Evolutionary conservation across 768 basidiomycete genomes (phyloP).

Genomic region (Sistotremastrum niveocremeum): DNA sequence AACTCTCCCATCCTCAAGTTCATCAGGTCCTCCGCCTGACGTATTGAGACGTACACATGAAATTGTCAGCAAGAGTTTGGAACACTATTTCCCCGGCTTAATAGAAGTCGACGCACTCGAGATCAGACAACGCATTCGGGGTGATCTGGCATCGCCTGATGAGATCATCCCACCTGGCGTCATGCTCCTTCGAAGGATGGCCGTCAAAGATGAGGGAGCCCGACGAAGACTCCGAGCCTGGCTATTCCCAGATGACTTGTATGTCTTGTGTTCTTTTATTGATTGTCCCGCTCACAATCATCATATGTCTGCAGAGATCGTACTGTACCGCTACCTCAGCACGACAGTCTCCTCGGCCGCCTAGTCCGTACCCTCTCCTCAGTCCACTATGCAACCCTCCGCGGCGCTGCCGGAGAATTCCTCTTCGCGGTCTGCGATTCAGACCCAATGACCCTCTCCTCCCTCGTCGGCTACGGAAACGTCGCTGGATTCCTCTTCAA

Average conservation of each 20-base stretch:
- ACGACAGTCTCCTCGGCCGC: conserved; percentile 63
- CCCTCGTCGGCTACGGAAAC: conserved; percentile 86
- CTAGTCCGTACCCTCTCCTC: conserved; percentile 64
- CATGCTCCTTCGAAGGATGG: conserved; percentile 60
- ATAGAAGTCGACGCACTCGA: conserved; percentile 49
- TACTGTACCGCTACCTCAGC: conserved; percentile 55
- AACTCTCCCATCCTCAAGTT: conserved; percentile 13
- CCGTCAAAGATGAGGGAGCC: conserved; percentile 45
- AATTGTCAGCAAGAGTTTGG: conserved; percentile 45
- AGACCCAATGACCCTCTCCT: conserved; percentile 64
- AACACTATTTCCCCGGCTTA: conserved; percentile 53
- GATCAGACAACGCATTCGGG: conserved; percentile 38
- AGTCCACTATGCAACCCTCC: conserved; percentile 59
- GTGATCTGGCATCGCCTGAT: conserved; percentile 46
- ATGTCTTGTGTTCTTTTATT: conserved; percentile 8
- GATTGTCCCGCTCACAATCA: neutral
- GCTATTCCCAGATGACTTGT: conserved; percentile 62
- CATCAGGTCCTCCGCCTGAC: conserved; percentile 24
- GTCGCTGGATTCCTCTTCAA: conserved; percentile 90
- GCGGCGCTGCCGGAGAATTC: conserved; percentile 75
- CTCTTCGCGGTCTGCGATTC: conserved; percentile 72
- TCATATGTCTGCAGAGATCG: conserved; percentile 39
- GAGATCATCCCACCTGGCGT: conserved; percentile 67
- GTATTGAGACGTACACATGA: conserved; percentile 48
- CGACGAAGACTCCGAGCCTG: conserved; percentile 45